These are phyloP conservation scores for Urtica urens DNA, from an alignment of 306 rosid species.

Conservation along the genomic window DNA sequence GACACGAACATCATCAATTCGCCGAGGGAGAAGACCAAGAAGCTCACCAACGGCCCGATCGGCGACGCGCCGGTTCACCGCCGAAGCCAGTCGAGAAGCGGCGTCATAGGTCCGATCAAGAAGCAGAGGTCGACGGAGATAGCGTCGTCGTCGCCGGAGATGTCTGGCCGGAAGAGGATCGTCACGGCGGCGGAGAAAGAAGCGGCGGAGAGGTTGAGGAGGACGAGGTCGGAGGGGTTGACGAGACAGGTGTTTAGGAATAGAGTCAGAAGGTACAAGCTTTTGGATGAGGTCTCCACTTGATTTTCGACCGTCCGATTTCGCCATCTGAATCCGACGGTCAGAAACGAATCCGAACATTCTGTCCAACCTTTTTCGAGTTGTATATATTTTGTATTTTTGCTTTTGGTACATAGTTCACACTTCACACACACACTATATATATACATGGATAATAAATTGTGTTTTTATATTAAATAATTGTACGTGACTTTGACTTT, in stretches of 20 bases:
- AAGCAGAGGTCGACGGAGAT: constrained; percentile 42
- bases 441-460: no score
- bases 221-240: constrained; percentile 54
- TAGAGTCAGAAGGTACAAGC: constrained; percentile 93
- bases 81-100: constrained; percentile 20
- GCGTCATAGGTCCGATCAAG: constrained; percentile 38
- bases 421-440: no score
- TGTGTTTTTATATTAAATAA: no score
- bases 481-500: no score
- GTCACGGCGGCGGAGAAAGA: constrained; percentile 28
- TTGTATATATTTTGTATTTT: no score
- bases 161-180: constrained; percentile 39
- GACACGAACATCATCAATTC: constrained; percentile 14
- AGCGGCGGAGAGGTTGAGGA: constrained; percentile 29
- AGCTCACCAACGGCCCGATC: background rate
- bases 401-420: no score
- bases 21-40: background rate
- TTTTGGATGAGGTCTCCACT: constrained; percentile 90
- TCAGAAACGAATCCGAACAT: background rate
- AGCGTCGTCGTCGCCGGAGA: constrained; percentile 17
- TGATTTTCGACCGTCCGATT: constrained; percentile 9
- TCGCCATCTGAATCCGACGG: no score
- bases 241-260: constrained; percentile 56
- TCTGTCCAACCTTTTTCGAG: background rate
- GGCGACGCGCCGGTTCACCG: constrained; percentile 3